These are phyloP conservation scores for Skeletonema costatum DNA, from an alignment of 108 stramenopile species.

Conservation along the genomic window DNA sequence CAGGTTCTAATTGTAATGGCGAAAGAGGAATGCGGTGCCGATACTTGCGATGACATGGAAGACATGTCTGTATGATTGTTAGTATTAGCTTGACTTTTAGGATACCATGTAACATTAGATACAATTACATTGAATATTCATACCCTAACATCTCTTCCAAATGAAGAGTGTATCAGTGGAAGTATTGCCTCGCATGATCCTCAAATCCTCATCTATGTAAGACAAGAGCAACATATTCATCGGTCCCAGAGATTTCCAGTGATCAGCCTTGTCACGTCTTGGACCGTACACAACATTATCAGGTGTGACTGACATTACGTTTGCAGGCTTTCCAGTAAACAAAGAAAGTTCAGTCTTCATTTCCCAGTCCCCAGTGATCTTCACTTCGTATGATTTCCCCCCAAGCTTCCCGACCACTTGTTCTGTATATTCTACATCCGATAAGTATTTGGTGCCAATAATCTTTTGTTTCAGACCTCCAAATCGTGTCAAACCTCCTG, in stretches of 20 bases:
- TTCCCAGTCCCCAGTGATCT: constrained; percentile 79
- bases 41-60: constrained; percentile 12
- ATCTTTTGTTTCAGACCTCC: constrained; percentile 66
- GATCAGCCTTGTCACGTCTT: constrained; percentile 76
- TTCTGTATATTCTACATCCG: constrained; percentile 79
- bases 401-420: constrained; percentile 64
- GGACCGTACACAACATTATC: constrained; percentile 76
- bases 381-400: constrained; percentile 70
- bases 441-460: constrained; percentile 57
- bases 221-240: constrained; percentile 76
- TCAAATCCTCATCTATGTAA: constrained; percentile 79
- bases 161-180: constrained; percentile 80
- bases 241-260: constrained; percentile 86
- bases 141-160: constrained; percentile 42
- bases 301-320: constrained; percentile 68
- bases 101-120: neutral
- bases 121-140: neutral
- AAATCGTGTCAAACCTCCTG: constrained; percentile 78
- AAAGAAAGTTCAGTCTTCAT: constrained; percentile 66
- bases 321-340: constrained; percentile 73
- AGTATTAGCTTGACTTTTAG: too few species aligned
- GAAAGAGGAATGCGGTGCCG: neutral
- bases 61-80: neutral
- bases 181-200: constrained; percentile 87
- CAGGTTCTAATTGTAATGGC: constrained; percentile 1